Evolutionary conservation across 805 yeast genomes (phyloP).

Genomic region (Blastobotrys parvus): DNA sequence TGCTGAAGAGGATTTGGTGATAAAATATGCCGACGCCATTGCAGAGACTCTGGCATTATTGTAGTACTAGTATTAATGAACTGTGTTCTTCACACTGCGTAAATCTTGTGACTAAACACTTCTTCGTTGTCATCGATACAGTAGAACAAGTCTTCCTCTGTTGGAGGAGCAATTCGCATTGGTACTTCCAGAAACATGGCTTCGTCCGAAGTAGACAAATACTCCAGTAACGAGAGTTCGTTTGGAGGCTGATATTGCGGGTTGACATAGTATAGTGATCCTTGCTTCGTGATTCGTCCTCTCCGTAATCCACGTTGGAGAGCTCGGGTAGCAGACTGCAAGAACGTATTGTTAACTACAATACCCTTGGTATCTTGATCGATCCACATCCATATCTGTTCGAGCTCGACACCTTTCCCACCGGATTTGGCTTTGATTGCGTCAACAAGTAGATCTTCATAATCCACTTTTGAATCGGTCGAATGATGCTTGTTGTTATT

Average conservation of each 20-base stretch:
- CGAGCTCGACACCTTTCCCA: slow-evolving; percentile 22
- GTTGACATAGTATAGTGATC: slow-evolving; percentile 25
- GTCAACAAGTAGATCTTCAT: slow-evolving; percentile 29
- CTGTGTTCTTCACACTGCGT: neutral
- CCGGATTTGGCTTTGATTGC: slow-evolving; percentile 25
- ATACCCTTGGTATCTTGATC: slow-evolving; percentile 20
- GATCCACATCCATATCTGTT: slow-evolving; percentile 23
- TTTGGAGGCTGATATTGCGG: slow-evolving; percentile 25
- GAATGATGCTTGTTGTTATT: slow-evolving; percentile 19
- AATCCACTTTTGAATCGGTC: slow-evolving; percentile 17
- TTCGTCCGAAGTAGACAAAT: slow-evolving; percentile 28
- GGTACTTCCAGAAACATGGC: slow-evolving; percentile 27
- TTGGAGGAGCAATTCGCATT: slow-evolving; percentile 29
- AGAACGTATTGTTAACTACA: slow-evolving; percentile 27
- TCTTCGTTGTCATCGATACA: slow-evolving; percentile 28
- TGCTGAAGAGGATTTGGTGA: slow-evolving; percentile 11
- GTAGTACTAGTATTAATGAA: no score
- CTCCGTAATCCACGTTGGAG: slow-evolving; percentile 29
- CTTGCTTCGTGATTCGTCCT: slow-evolving; percentile 26
- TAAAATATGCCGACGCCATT: slow-evolving; percentile 12
- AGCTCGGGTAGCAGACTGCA: slow-evolving; percentile 31
- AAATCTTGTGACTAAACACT: slow-evolving; percentile 30
- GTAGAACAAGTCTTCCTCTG: slow-evolving; percentile 24
- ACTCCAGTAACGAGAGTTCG: slow-evolving; percentile 25
- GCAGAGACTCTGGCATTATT: slow-evolving; percentile 3